Conservation (phyloP, 2,329 filamentous ascomycete species). For the Raffaelea albimanens region DNA sequence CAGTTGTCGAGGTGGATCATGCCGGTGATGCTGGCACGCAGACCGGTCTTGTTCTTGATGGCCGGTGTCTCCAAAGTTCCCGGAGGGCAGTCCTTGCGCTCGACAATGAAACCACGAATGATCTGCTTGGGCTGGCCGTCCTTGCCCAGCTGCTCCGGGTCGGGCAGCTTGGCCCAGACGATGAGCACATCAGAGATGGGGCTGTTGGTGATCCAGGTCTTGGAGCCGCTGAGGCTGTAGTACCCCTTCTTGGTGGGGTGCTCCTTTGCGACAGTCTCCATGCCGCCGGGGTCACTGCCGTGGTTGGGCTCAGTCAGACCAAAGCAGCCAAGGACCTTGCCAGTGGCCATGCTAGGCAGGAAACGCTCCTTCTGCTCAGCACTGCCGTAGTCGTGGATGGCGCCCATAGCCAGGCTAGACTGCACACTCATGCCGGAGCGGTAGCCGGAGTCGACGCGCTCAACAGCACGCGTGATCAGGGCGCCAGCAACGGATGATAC, state of each 20-base stretch:
- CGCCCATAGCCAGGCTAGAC: conserved; percentile 77
- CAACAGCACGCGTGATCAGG: conserved; percentile 76
- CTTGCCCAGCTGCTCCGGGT: conserved; percentile 47
- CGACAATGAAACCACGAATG: conserved; percentile 84
- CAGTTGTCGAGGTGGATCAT: conserved; percentile 96
- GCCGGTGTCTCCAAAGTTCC: conserved; percentile 86
- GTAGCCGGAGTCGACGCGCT: conserved; percentile 80
- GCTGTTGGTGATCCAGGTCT: conserved; percentile 90
- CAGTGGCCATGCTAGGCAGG: conserved; percentile 66
- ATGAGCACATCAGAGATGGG: conserved; percentile 73
- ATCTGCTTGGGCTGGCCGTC: conserved; percentile 11
- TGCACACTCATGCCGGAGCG: conserved; percentile 83
- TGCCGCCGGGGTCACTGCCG: conserved; percentile 74
- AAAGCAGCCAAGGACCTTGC: conserved; percentile 69
- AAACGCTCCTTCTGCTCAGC: conserved; percentile 73
- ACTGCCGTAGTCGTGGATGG: conserved; percentile 73
- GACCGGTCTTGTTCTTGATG: conserved; percentile 90
- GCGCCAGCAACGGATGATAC: conserved; percentile 73
- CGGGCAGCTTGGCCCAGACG: conserved; percentile 87
- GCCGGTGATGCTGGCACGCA: conserved; percentile 87
- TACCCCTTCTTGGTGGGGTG: conserved; percentile 73
- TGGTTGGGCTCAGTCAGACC: conserved; percentile 84
- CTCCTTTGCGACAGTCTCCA: conserved; percentile 70
- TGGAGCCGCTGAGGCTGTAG: conserved; percentile 63
- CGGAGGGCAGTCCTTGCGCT: conserved; percentile 73